Evolutionary conservation across 306 rosid genomes (phyloP).

Genomic region (Ormosia emarginata): DNA sequence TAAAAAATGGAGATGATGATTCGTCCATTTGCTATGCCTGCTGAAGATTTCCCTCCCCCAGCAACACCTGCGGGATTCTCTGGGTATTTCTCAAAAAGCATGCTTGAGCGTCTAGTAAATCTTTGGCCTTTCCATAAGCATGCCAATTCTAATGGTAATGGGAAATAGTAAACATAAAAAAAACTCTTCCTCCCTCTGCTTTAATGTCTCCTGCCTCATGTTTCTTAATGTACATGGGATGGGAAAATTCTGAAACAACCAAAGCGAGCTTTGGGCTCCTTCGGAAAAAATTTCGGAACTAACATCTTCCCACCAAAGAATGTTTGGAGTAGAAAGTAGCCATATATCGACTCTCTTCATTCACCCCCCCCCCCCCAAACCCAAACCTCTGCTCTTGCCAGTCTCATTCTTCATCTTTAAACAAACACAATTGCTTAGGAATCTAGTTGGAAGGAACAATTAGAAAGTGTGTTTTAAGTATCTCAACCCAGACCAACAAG

Average conservation of each 20-base stretch:
- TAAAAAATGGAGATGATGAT: slow-evolving; percentile 88
- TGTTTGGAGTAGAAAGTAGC: slow-evolving; percentile 8
- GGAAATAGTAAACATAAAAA: slow-evolving; percentile 37
- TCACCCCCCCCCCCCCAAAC: no score
- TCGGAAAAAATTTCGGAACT: slow-evolving; percentile 13
- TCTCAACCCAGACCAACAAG: no score
- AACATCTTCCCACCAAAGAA: not conserved
- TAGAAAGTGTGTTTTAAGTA: no score
- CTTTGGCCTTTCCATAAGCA: slow-evolving; percentile 94
- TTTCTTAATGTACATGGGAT: not conserved
- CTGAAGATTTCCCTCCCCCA: slow-evolving; percentile 94
- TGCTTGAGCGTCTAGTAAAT: slow-evolving; percentile 91
- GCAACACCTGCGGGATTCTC: slow-evolving; percentile 84
- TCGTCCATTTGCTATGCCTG: slow-evolving; percentile 99
- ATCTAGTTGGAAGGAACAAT: no score
- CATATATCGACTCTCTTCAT: not conserved
- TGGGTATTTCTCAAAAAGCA: slow-evolving; percentile 81
- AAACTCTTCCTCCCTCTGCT: not conserved
- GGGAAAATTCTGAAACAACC: slow-evolving; percentile 16
- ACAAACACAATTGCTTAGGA: no score
- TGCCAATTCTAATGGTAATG: slow-evolving; percentile 38
- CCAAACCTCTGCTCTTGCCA: no score
- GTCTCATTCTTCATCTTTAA: no score
- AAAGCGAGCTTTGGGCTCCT: slow-evolving; percentile 28
- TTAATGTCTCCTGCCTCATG: not conserved